phyloP scores from a whole-genome alignment of 768 basidiomycete species.

The Tricholoma sp. region DNA sequence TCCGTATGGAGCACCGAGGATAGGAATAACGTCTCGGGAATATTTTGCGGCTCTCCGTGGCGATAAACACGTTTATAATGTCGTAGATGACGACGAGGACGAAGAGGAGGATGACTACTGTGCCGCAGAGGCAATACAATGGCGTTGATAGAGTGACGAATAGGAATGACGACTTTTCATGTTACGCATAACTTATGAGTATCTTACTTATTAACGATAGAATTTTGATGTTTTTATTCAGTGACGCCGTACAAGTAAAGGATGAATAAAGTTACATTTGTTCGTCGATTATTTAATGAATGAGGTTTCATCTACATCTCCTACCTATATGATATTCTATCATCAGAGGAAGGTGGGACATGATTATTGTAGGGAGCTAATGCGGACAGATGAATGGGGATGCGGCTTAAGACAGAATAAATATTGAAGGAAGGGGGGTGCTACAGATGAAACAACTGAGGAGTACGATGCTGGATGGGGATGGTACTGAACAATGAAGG shows the following conservation, averaged over 20 bases:
- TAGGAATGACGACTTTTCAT: neutral
- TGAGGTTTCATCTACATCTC: neutral
- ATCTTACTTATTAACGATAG: too few species aligned
- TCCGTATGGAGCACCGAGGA: neutral
- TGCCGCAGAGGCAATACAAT: too few species aligned
- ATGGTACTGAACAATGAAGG: constrained; percentile 1
- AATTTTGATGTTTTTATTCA: neutral
- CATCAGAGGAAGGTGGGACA: neutral
- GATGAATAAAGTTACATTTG: neutral
- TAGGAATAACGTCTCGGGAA: neutral
- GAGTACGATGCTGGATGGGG: constrained; percentile 1
- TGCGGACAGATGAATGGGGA: neutral
- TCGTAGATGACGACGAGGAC: neutral
- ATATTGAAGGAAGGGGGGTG: neutral
- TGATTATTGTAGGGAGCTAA: neutral
- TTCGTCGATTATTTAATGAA: neutral
- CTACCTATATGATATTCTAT: neutral
- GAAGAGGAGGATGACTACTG: neutral
- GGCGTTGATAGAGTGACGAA: neutral
- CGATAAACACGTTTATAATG: too few species aligned
- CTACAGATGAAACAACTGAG: neutral
- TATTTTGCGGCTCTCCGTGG: neutral
- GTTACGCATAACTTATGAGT: neutral
- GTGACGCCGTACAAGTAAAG: neutral
- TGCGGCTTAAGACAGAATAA: neutral